These are phyloP conservation scores for Pontederia crassipes DNA, from an alignment of 176 grass and related monocot genomes.

Conservation along the genomic window DNA sequence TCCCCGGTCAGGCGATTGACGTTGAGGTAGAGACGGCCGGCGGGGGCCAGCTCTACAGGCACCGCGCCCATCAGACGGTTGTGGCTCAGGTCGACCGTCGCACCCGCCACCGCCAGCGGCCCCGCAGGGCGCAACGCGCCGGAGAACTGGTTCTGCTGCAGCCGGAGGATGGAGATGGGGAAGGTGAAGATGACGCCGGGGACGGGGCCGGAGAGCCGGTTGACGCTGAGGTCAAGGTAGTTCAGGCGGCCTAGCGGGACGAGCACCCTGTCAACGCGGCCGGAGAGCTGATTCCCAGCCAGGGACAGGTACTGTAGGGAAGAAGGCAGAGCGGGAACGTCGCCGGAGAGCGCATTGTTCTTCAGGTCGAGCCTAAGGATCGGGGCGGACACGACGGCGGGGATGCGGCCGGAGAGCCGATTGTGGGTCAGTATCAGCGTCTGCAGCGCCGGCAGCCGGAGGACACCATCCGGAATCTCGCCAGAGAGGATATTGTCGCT, in stretches of 20 bases:
- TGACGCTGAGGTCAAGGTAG: constrained; percentile 17
- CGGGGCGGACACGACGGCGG: neutral
- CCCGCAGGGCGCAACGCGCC: neutral
- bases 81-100: constrained; percentile 17
- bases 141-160: constrained; percentile 16
- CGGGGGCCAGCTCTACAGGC: constrained; percentile 4
- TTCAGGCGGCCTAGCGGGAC: constrained; percentile 6
- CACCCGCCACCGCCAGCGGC: neutral
- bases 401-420: constrained; percentile 7
- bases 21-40: constrained; percentile 6
- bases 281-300: neutral
- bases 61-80: constrained; percentile 7
- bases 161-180: constrained; percentile 1
- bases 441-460: constrained; percentile 1
- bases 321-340: neutral
- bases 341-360: neutral
- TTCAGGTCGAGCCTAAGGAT: constrained; percentile 13
- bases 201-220: constrained; percentile 11
- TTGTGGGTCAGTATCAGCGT: constrained; percentile 6
- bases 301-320: constrained; percentile 16
- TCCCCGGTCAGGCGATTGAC: constrained; percentile 3
- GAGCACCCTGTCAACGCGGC: constrained; percentile 8
- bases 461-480: neutral
- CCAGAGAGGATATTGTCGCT: constrained; percentile 13
- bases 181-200: constrained; percentile 12